Percentiles rank a stretch among this genome's conserved stretches.
phyloP scores from a whole-genome alignment of 202 grass and related monocot genomes.

The Musa balbisiana region DNA sequence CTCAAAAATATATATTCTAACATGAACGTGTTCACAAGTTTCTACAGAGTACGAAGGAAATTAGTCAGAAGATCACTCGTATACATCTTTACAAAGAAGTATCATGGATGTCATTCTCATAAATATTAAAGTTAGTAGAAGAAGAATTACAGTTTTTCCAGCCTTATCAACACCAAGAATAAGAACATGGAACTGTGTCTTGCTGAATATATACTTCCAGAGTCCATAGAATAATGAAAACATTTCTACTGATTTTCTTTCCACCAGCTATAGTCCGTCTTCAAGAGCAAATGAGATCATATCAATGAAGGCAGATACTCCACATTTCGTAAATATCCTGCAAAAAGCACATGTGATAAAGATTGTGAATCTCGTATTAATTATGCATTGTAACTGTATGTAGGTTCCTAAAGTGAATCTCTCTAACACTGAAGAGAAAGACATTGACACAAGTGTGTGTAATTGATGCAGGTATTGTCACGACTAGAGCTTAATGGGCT shows the following conservation, averaged over 20 bases:
- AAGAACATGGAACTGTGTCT: conserved; percentile 84
- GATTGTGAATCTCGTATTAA: background rate
- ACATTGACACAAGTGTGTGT: background rate
- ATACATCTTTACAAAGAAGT: background rate
- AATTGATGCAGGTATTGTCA: too few relatives aligned
- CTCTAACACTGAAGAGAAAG: background rate
- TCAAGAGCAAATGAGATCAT: background rate
- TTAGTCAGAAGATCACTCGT: background rate
- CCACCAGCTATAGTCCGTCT: background rate
- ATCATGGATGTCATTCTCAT: background rate
- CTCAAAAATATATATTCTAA: background rate
- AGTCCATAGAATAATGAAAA: conserved; percentile 96
- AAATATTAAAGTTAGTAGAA: background rate
- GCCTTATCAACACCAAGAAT: conserved; percentile 93
- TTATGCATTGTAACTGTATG: background rate
- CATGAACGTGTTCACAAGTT: background rate
- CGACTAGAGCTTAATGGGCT: too few relatives aligned
- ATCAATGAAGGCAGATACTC: background rate
- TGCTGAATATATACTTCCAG: conserved; percentile 93
- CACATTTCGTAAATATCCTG: background rate
- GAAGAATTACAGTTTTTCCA: conserved; percentile 87
- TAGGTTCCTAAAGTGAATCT: background rate
- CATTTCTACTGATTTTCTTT: conserved; percentile 29
- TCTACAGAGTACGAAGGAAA: background rate
- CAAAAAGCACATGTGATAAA: background rate